Evolutionary conservation across 2,329 filamentous ascomycete species (phyloP).

Genomic region (Bipolaris zeicola): DNA sequence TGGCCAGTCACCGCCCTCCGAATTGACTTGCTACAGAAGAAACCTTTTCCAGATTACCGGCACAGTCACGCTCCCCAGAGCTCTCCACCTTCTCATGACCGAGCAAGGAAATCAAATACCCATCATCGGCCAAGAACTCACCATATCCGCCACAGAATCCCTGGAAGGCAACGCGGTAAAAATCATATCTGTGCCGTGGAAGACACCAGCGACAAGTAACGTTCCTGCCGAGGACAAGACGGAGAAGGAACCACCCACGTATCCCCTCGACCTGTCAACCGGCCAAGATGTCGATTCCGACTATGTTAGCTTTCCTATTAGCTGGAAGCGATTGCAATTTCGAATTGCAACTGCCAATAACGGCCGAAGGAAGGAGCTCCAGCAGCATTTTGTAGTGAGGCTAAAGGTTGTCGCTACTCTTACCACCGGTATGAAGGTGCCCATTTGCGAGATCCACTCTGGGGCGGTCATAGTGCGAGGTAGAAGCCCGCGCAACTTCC

Average conservation of each 20-base stretch:
- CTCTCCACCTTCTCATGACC: slow-evolving; percentile 77
- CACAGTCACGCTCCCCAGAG: slow-evolving; percentile 78
- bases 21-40: slow-evolving; percentile 92
- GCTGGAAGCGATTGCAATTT: slow-evolving; percentile 93
- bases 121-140: slow-evolving; percentile 81
- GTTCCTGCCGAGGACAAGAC: slow-evolving; percentile 68
- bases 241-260: slow-evolving; percentile 85
- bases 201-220: slow-evolving; percentile 83
- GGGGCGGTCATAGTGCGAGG: slow-evolving; percentile 93
- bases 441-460: slow-evolving; percentile 82
- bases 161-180: slow-evolving; percentile 91
- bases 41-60: slow-evolving; percentile 97
- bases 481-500: slow-evolving; percentile 91
- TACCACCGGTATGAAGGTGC: slow-evolving; percentile 79
- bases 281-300: slow-evolving; percentile 77
- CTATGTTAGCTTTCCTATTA: slow-evolving; percentile 87
- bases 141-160: slow-evolving; percentile 90
- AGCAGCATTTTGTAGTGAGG: slow-evolving; percentile 92
- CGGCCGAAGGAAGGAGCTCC: slow-evolving; percentile 88
- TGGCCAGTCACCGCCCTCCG: slow-evolving; percentile 62
- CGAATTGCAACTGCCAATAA: slow-evolving; percentile 96
- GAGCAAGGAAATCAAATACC: slow-evolving; percentile 84
- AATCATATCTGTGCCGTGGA: slow-evolving; percentile 97
- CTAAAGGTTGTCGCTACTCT: slow-evolving; percentile 85
- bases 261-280: slow-evolving; percentile 71